These are phyloP conservation scores for Debaryomycetaceae sp. DNA, from an alignment of 1,139 yeast genomes.

Conservation along the genomic window DNA sequence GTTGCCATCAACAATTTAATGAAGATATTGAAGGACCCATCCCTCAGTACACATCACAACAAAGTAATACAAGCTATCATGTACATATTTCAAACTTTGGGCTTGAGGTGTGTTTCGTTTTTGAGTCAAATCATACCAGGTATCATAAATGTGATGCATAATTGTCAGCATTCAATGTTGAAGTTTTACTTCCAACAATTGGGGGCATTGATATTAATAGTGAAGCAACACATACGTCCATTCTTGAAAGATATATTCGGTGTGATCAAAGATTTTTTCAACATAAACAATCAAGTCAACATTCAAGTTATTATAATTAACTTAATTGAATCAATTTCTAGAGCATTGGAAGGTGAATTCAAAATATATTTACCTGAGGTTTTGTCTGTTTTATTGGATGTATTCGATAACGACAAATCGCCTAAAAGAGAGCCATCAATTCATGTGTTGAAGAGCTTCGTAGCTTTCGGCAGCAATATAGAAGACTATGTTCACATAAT, in stretches of 20 bases:
- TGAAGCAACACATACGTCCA: slow-evolving; percentile 86
- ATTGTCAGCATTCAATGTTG: slow-evolving; percentile 76
- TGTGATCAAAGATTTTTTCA: slow-evolving; percentile 72
- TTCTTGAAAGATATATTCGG: slow-evolving; percentile 74
- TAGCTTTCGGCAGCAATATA: slow-evolving; percentile 82
- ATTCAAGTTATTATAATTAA: slow-evolving; percentile 78
- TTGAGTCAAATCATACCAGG: slow-evolving; percentile 88
- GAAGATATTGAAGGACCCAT: slow-evolving; percentile 80
- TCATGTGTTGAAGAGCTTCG: slow-evolving; percentile 79
- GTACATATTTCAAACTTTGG: slow-evolving; percentile 85
- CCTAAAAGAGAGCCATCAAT: slow-evolving; percentile 63
- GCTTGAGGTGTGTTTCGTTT: slow-evolving; percentile 83
- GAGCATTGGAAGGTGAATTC: slow-evolving; percentile 89
- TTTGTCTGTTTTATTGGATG: slow-evolving; percentile 70
- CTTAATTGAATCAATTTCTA: slow-evolving; percentile 79
- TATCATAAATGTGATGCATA: slow-evolving; percentile 76
- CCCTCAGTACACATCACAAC: slow-evolving; percentile 82
- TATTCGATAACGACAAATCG: slow-evolving; percentile 74
- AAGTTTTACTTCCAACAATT: slow-evolving; percentile 90
- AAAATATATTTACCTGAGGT: slow-evolving; percentile 78
- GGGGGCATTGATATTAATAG: slow-evolving; percentile 74
- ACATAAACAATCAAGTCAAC: slow-evolving; percentile 46
- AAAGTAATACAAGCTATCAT: slow-evolving; percentile 89
- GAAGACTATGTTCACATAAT: slow-evolving; percentile 88
- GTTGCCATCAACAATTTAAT: slow-evolving; percentile 85